These are phyloP conservation scores for Hyaloscypha variabilis DNA, from an alignment of 495 filamentous ascomycete species.

Conservation along the genomic window DNA sequence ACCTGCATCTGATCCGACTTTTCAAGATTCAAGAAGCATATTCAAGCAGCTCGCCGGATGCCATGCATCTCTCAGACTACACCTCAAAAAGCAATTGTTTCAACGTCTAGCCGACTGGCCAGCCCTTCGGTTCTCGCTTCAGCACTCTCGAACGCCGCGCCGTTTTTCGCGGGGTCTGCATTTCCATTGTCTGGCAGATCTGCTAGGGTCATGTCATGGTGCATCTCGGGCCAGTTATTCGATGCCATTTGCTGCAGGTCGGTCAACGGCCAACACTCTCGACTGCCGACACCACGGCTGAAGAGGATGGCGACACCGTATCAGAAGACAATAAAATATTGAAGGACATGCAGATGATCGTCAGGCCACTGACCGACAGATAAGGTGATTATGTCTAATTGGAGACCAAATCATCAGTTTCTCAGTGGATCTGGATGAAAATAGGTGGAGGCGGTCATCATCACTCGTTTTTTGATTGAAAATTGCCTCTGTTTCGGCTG, in stretches of 20 bases:
- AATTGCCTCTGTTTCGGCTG: constrained; percentile 5
- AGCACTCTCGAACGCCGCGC: constrained; percentile 11
- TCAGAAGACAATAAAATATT: constrained; percentile 12
- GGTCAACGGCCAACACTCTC: constrained; percentile 17
- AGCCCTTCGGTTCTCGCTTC: constrained; percentile 11
- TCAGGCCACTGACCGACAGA: constrained; percentile 24
- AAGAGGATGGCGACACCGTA: constrained; percentile 7
- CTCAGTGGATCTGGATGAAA: constrained; percentile 15
- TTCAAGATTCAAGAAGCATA: background rate
- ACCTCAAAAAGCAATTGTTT: constrained; percentile 9
- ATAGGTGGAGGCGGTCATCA: background rate
- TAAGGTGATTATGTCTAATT: constrained; percentile 27
- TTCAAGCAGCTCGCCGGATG: background rate
- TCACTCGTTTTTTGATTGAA: constrained; percentile 7
- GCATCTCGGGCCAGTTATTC: constrained; percentile 7
- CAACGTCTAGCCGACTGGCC: background rate
- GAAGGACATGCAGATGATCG: constrained; percentile 19
- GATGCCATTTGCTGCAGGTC: background rate
- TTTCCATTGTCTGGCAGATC: background rate
- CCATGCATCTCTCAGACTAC: background rate
- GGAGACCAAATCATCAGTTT: constrained; percentile 14
- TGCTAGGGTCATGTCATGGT: constrained; percentile 14
- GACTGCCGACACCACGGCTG: background rate
- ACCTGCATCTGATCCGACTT: background rate
- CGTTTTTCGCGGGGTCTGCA: constrained; percentile 11